Evolutionary conservation across 2,329 filamentous ascomycete species (phyloP), one percentile per base, ranked within the genome.

Genomic region (Fusarium stilboides): DNA sequence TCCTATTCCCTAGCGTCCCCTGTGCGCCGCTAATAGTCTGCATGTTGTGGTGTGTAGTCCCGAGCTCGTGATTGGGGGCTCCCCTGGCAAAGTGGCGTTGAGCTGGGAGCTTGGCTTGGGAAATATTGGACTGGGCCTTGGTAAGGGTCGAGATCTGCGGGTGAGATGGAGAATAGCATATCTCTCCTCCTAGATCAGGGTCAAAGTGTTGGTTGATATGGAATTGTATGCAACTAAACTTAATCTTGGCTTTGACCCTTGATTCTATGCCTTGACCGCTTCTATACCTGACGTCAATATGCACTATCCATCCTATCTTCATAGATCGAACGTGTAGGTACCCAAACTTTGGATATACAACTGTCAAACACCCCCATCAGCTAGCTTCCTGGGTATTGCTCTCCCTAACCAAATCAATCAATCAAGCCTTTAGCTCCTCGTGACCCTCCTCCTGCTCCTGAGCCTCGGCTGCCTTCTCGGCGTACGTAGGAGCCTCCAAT

Each of bases 401-500:
- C 66, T 22, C 37, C 36, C 28, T 49, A 13, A 20, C 39, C 37
- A 44, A 45, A 53, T 46, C 34, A 20, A 53, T 53, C 34, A 20
- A 44, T 43, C 31, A 55, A 26, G 42, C 57, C 52, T 62, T 44
- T 47, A 37, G 19, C 50, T 58, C 43, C 44, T 55, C 62, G 55
- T 52, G 44, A 26, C 34, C 28, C 10, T 31, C 28, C 28, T 31
- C 28, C 50, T 69, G 49, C 31, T 69, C 47, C 34, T 70, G 67
- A 19, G 40, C 54, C 52, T 68, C 62, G n/a, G 36, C 63, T 28
- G 46, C 50, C 36, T 70, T 65, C 44, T 65, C 57, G 7, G 59
- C 75, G 61, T 85, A 87, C 20, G 81, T 77, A 17, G 86, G 85
- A n/a, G 84, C 82, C 17, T 80, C 80, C 44, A 87, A 75, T 22